A percentile compares a stretch with the other conserved stretches of the same genome.
These are phyloP conservation scores for Ceriops zippeliana DNA, from an alignment of 345 rosid genomes.

Conservation along the genomic window DNA sequence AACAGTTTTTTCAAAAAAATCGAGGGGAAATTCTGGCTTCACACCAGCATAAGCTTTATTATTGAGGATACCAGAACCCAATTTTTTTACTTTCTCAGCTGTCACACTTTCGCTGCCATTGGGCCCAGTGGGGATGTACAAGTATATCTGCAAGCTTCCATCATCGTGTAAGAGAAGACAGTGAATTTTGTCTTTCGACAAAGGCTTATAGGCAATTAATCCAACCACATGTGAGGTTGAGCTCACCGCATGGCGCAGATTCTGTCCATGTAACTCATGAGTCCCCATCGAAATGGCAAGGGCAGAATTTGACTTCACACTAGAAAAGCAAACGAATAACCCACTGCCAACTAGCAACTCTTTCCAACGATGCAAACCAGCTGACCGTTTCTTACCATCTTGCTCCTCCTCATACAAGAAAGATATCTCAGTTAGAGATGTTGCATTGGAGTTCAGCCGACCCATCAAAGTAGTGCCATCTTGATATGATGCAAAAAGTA, in stretches of 20 bases:
- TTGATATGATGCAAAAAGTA: slow-evolving; percentile 77
- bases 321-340: slow-evolving; percentile 75
- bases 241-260: slow-evolving; percentile 70
- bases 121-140: slow-evolving; percentile 54
- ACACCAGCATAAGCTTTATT: slow-evolving; percentile 74
- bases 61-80: slow-evolving; percentile 81
- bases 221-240: slow-evolving; percentile 88
- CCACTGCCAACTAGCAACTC: slow-evolving; percentile 78
- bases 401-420: slow-evolving; percentile 69
- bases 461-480: slow-evolving; percentile 85
- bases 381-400: slow-evolving; percentile 63
- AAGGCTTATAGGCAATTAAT: slow-evolving; percentile 84
- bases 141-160: slow-evolving; percentile 97
- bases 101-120: slow-evolving; percentile 61
- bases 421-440: slow-evolving; percentile 65
- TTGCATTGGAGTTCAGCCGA: slow-evolving; percentile 61
- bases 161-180: slow-evolving; percentile 96
- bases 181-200: slow-evolving; percentile 86
- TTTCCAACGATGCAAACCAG: slow-evolving; percentile 90
- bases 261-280: slow-evolving; percentile 69
- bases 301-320: slow-evolving; percentile 68
- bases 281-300: slow-evolving; percentile 59
- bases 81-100: slow-evolving; percentile 76
- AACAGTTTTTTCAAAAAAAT: slow-evolving; percentile 93
- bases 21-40: slow-evolving; percentile 92